A percentile compares a stretch with the other conserved stretches of the same genome.
These are phyloP conservation scores for Fusarium clavum DNA, from an alignment of 2,329 filamentous ascomycete species.

Conservation along the genomic window DNA sequence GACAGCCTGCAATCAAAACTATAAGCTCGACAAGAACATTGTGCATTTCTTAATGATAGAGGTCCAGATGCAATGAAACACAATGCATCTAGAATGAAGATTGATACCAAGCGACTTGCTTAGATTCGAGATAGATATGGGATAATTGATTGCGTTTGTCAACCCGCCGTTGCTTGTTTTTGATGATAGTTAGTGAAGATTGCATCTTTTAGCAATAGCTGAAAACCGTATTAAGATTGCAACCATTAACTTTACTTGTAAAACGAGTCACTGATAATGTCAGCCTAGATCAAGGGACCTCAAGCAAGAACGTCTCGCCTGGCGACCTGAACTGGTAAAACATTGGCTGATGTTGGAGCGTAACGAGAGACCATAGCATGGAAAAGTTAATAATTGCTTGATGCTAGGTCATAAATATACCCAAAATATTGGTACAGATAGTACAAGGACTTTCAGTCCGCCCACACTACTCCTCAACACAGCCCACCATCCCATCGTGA, in stretches of 20 bases:
- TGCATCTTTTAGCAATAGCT: not conserved
- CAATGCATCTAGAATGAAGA: constrained; percentile 29
- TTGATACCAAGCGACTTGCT: constrained; percentile 35
- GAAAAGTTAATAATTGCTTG: constrained; percentile 41
- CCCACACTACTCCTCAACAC: constrained; percentile 34
- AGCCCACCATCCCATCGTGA: not conserved
- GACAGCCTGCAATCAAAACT: constrained; percentile 43
- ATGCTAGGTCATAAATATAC: constrained; percentile 46
- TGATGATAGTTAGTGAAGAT: not conserved
- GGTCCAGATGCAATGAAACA: constrained; percentile 34
- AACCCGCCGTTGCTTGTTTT: not conserved
- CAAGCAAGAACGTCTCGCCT: not conserved
- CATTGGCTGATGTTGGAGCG: not conserved
- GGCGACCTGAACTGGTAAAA: not conserved
- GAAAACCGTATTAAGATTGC: not conserved
- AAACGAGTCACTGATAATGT: not conserved
- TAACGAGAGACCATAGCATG: not conserved
- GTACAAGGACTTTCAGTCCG: constrained; percentile 46
- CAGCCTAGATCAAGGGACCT: not conserved
- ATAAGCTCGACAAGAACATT: constrained; percentile 10
- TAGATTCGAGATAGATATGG: constrained; percentile 18
- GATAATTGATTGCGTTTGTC: not conserved
- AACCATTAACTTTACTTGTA: not conserved
- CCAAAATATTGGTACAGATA: constrained; percentile 50
- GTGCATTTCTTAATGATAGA: constrained; percentile 14